These are phyloP conservation scores for Neodidymelliopsis sp. DNA, from an alignment of 2,329 filamentous ascomycete genomes.

Conservation along the genomic window DNA sequence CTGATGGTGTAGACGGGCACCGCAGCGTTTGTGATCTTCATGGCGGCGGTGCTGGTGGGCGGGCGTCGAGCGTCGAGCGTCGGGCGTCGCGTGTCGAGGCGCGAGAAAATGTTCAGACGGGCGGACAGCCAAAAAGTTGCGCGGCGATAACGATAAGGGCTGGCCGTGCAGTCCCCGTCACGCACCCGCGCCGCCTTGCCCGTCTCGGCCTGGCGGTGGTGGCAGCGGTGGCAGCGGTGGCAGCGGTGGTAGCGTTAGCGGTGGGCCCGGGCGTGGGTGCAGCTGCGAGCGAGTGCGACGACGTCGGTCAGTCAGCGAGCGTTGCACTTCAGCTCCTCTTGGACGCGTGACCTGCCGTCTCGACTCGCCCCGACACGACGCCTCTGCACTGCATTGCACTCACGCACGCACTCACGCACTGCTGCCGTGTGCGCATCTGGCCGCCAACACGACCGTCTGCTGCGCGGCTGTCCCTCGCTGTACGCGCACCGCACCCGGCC, in stretches of 20 bases:
- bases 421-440: no score
- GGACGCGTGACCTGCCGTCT: no score
- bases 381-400: no score
- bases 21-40: constrained; percentile 83
- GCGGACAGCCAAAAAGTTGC: constrained; percentile 7
- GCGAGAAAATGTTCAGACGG: background rate
- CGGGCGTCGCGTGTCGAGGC: constrained; percentile 1
- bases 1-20: constrained; percentile 96
- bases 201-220: constrained; percentile 1
- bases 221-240: no score
- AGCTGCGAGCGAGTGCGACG: no score
- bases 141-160: constrained; percentile 1
- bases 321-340: no score
- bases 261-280: no score
- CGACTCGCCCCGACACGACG: no score
- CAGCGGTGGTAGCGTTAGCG: no score
- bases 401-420: no score
- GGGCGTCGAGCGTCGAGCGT: constrained; percentile 1
- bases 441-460: no score
- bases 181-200: background rate
- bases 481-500: constrained; percentile 24
- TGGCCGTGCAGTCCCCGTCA: background rate
- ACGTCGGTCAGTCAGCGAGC: no score
- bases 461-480: background rate
- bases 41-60: constrained; percentile 54